Base-by-base conservation (phyloP, 164 flowering plant species). In the Tetrastigma voinierianum region DNA sequence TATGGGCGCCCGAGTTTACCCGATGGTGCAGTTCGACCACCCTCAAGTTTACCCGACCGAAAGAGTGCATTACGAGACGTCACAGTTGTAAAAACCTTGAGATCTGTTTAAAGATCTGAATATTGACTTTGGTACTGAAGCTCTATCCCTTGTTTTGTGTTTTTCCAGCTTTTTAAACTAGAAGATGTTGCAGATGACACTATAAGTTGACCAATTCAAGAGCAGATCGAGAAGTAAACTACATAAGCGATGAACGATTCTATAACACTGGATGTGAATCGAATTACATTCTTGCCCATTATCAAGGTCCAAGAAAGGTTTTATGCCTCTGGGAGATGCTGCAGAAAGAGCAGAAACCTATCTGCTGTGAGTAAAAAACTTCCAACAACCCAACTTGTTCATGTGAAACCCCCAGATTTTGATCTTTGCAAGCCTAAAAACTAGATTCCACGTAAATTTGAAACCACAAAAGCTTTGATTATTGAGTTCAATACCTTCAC, bases 141-240 rank as follows among this genome's bases (percentile, higher is more conserved):
- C 17, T 46, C 48, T 17, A 20, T 56, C n/a, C 40, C 16, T 40
- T 62, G 7, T 46, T 3, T 25, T 20, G 21, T 72, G 54, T 40
- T 64, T 63, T 74, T 64, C 43, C 81, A 93, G 98, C 85, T 87
- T 32, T 93, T 93, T 72, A 93, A 91, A 71, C 80, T 93, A 18
- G 98, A 93, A 78, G 98, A 93, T 73, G 98, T 93, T 58, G 96
- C 98, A n/a, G 10, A 83, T 93, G 88, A 97, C 97, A 20, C 88
- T 93, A 63, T 90, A 97, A 97, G 83, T 93, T 55, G 83, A 87
- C 44, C 72, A 81, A 62, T 89, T 76, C 72, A 86, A 84, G 77
- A 80, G 63, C 2, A 75, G 89, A 88, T 46, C 72, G 77, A 18
- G 71, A 77, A 76, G 87, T 91, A 32, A 72, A 81, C 44, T 89